Evolutionary conservation across 2,329 filamentous ascomycete species (phyloP).

Genomic region (Aspergillus tamarii): DNA sequence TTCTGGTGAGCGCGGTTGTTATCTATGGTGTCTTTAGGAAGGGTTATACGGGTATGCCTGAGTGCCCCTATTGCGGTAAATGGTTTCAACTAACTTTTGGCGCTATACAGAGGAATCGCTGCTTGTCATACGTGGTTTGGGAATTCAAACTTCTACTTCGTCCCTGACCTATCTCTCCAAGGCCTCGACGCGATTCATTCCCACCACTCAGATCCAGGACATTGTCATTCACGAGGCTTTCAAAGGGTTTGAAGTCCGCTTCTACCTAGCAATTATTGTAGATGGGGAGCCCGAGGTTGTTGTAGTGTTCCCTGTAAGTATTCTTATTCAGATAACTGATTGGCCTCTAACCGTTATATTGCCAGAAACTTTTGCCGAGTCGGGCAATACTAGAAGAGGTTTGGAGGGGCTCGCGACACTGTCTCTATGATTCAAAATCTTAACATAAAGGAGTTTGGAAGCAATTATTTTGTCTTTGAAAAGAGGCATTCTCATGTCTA

Average conservation of each 20-base stretch:
- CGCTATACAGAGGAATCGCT: conserved; percentile 74
- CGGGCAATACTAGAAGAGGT: conserved; percentile 79
- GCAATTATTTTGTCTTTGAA: background rate
- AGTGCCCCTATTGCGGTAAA: conserved; percentile 19
- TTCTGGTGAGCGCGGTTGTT: conserved; percentile 41
- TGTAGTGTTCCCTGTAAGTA: conserved; percentile 82
- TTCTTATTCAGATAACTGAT: background rate
- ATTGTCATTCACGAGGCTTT: conserved; percentile 96
- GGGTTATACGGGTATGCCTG: conserved; percentile 54
- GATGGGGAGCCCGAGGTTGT: conserved; percentile 86
- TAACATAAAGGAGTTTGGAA: conserved; percentile 29
- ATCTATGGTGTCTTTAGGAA: conserved; percentile 51
- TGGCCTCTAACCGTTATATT: conserved; percentile 5
- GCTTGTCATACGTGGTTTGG: conserved; percentile 83
- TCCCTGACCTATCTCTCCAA: conserved; percentile 68
- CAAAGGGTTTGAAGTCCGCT: conserved; percentile 84
- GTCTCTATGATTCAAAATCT: conserved; percentile 72
- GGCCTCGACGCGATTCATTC: conserved; percentile 75
- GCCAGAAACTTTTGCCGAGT: conserved; percentile 68
- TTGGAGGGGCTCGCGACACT: conserved; percentile 82
- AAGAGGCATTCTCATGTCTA: background rate
- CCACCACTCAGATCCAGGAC: conserved; percentile 88
- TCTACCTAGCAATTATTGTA: conserved; percentile 87
- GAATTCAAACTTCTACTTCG: conserved; percentile 82
- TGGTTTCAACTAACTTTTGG: conserved; percentile 23